Evolutionary conservation across 352 stramenopile species (phyloP).

Genomic region (Globisporangium solare): DNA sequence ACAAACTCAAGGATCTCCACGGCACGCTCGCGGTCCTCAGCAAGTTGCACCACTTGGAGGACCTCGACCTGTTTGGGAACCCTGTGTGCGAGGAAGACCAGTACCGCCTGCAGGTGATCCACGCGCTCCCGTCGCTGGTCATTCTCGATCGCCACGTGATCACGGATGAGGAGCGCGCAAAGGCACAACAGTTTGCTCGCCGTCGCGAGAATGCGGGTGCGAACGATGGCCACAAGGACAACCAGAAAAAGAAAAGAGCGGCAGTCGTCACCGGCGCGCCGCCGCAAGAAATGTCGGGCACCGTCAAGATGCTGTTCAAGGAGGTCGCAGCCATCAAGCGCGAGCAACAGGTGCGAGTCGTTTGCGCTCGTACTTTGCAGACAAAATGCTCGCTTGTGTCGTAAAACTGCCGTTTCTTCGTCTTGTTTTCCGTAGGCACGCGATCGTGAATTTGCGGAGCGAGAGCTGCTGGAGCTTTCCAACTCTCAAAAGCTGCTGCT

Average conservation of each 20-base stretch:
- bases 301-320: conserved; percentile 66
- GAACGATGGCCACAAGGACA: not conserved
- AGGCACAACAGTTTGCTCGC: conserved; percentile 28
- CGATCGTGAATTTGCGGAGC: conserved; percentile 21
- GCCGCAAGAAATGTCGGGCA: conserved; percentile 53
- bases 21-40: conserved; percentile 39
- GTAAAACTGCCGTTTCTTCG: not conserved
- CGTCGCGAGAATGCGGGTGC: not conserved
- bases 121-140: conserved; percentile 61
- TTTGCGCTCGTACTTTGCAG: not conserved
- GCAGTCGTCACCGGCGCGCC: conserved; percentile 22
- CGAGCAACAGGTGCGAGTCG: conserved; percentile 27
- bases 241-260: conserved; percentile 17
- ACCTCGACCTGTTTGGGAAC: conserved; percentile 83
- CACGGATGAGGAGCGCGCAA: conserved; percentile 55
- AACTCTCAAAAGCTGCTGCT: conserved; percentile 26
- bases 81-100: conserved; percentile 77
- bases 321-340: conserved; percentile 49
- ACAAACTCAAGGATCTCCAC: conserved; percentile 76
- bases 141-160: conserved; percentile 81
- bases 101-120: conserved; percentile 81
- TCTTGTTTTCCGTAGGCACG: conserved; percentile 17
- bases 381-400: not conserved
- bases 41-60: conserved; percentile 56
- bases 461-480: conserved; percentile 40